phyloP scores from a whole-genome alignment of 2,329 filamentous ascomycete genomes.

The Lasiodiplodia gonubiensis region DNA sequence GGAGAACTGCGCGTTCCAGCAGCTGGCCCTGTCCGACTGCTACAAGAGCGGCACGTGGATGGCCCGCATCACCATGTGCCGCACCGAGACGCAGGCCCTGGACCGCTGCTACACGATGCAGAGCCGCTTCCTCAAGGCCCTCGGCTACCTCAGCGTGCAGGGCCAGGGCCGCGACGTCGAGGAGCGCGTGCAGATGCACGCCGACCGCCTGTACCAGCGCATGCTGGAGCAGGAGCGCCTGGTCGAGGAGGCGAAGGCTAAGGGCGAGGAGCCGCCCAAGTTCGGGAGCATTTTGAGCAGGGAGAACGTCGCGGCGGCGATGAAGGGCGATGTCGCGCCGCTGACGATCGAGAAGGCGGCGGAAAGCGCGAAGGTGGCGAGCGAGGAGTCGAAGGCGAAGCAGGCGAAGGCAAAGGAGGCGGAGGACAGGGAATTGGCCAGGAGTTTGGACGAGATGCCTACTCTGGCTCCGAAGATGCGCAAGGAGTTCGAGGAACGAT shows the following conservation, averaged over 20 bases:
- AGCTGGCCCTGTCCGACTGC: constrained; percentile 82
- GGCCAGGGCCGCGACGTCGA: constrained; percentile 75
- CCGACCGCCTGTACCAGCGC: constrained; percentile 85
- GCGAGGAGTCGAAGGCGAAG: constrained; percentile 22
- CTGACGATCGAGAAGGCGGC: neutral
- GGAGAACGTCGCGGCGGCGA: constrained; percentile 36
- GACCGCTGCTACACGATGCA: constrained; percentile 91
- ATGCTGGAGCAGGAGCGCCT: constrained; percentile 82
- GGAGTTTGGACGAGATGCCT: constrained; percentile 37
- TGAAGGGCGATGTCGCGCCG: constrained; percentile 11
- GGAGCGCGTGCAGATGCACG: constrained; percentile 87
- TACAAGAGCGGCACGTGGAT: constrained; percentile 71
- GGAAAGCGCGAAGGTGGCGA: neutral
- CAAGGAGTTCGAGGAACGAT: constrained; percentile 42
- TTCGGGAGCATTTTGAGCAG: constrained; percentile 60
- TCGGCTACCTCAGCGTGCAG: constrained; percentile 80
- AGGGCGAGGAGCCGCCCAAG: constrained; percentile 58
- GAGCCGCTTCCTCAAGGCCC: constrained; percentile 84
- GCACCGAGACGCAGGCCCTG: constrained; percentile 75
- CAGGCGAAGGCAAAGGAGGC: constrained; percentile 33
- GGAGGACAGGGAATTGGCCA: constrained; percentile 39
- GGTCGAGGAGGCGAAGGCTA: constrained; percentile 71
- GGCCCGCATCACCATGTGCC: constrained; percentile 79
- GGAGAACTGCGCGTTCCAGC: constrained; percentile 91
- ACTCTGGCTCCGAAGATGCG: constrained; percentile 39